Percentiles rank a stretch among this genome's conserved stretches.
phyloP scores from a whole-genome alignment of 306 rosid genomes.

The Herpetospermum pedunculosum region DNA sequence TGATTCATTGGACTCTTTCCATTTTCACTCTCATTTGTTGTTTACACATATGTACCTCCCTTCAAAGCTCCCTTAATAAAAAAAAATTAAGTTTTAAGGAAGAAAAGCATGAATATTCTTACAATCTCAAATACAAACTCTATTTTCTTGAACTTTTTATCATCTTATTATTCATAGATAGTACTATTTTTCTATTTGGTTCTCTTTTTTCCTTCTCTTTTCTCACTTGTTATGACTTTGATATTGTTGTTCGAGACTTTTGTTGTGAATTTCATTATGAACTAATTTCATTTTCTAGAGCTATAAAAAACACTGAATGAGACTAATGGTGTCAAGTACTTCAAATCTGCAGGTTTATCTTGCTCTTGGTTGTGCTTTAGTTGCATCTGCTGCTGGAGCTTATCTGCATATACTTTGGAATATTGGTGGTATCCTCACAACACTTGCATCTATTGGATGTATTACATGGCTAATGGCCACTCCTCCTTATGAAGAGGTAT shows the following conservation, averaged over 20 bases:
- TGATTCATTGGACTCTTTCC: not conserved
- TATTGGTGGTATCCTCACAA: conserved; percentile 72
- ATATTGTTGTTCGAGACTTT: too few species aligned
- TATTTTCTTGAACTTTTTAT: too few species aligned
- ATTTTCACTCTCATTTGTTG: not conserved
- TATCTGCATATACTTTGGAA: conserved; percentile 65
- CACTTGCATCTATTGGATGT: conserved; percentile 46
- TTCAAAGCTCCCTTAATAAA: too few species aligned
- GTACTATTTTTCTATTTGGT: not conserved
- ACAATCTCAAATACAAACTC: too few species aligned
- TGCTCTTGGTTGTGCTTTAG: conserved; percentile 52
- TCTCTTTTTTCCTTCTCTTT: too few species aligned
- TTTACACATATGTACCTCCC: not conserved
- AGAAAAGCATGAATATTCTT: too few species aligned
- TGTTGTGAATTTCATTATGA: too few species aligned
- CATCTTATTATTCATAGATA: too few species aligned
- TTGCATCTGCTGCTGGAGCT: conserved; percentile 62
- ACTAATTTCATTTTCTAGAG: too few species aligned
- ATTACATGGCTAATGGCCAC: conserved; percentile 46
- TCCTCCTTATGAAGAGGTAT: conserved; percentile 55
- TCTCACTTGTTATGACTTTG: too few species aligned
- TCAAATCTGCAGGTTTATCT: conserved; percentile 56
- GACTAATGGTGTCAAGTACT: not conserved
- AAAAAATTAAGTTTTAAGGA: too few species aligned
- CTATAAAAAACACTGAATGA: too few species aligned